These are phyloP conservation scores for Chrysosporium queenslandicum DNA, from an alignment of 2,329 filamentous ascomycete genomes.

Conservation along the genomic window DNA sequence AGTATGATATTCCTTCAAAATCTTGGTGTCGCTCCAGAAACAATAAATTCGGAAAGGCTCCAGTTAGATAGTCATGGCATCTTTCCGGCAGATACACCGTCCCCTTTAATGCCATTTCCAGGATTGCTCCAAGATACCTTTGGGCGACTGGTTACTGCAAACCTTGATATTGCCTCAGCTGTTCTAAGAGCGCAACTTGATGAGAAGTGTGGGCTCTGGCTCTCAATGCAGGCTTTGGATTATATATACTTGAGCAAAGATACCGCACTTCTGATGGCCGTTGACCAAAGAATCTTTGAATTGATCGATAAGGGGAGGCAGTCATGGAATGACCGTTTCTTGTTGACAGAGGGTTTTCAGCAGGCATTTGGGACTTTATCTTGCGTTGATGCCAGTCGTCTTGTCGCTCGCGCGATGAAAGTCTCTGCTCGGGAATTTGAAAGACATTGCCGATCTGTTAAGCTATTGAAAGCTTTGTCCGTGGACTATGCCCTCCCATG, in stretches of 20 bases:
- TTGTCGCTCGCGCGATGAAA: slow-evolving; percentile 49
- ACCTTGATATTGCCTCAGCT: slow-evolving; percentile 59
- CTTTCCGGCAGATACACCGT: slow-evolving; percentile 32
- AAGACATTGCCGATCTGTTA: slow-evolving; percentile 49
- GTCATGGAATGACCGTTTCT: slow-evolving; percentile 70
- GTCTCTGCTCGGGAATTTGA: slow-evolving; percentile 36
- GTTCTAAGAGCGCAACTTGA: slow-evolving; percentile 59
- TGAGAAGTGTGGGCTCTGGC: slow-evolving; percentile 55
- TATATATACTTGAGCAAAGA: slow-evolving; percentile 68
- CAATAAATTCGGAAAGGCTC: slow-evolving; percentile 23
- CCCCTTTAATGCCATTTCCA: slow-evolving; percentile 37
- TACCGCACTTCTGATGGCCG: slow-evolving; percentile 54
- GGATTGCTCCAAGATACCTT: slow-evolving; percentile 65
- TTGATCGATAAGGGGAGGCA: slow-evolving; percentile 54
- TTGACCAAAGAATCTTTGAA: slow-evolving; percentile 62
- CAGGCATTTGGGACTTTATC: slow-evolving; percentile 52
- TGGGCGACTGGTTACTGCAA: slow-evolving; percentile 63
- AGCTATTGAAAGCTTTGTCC: slow-evolving; percentile 52
- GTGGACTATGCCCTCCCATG: slow-evolving; percentile 59
- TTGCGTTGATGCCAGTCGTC: slow-evolving; percentile 49
- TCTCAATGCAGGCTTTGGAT: slow-evolving; percentile 56
- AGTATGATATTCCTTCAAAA: slow-evolving; percentile 74
- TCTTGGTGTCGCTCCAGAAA: slow-evolving; percentile 43
- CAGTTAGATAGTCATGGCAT: slow-evolving; percentile 26
- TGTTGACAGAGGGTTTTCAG: slow-evolving; percentile 66